Evolutionary conservation across 2,329 filamentous ascomycete species (phyloP).

Genomic region (Fusarium haematococcum): DNA sequence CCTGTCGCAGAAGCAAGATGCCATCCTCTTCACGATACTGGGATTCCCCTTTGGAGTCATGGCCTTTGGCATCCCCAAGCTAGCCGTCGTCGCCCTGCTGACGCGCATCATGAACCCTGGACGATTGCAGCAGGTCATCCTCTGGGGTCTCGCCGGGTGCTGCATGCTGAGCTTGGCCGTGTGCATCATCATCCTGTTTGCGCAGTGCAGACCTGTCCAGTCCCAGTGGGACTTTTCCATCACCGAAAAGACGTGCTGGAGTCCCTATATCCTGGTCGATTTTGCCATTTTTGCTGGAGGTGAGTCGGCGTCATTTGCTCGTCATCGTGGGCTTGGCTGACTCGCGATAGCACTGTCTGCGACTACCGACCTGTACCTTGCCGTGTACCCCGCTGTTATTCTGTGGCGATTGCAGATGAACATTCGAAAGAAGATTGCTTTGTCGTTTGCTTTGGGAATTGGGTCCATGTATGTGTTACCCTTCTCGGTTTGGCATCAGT

Average conservation of each 20-base stretch:
- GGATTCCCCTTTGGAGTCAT: conserved; percentile 53
- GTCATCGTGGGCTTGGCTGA: neutral
- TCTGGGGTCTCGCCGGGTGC: conserved; percentile 51
- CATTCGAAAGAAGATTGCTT: conserved; percentile 54
- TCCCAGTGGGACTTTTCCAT: conserved; percentile 55
- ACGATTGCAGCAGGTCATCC: conserved; percentile 46
- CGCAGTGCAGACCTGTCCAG: conserved; percentile 54
- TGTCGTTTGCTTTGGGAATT: conserved; percentile 53
- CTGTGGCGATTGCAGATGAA: conserved; percentile 53
- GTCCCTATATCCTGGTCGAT: conserved; percentile 51
- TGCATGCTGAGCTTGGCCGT: conserved; percentile 48
- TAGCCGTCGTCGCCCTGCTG: conserved; percentile 55
- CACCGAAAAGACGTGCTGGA: conserved; percentile 50
- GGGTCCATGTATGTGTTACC: conserved; percentile 49
- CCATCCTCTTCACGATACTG: conserved; percentile 52
- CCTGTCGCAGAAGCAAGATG: conserved; percentile 43
- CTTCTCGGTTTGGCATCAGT: neutral
- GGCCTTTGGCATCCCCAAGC: conserved; percentile 56
- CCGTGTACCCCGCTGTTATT: conserved; percentile 54
- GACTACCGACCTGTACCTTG: conserved; percentile 56
- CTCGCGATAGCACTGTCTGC: conserved; percentile 46
- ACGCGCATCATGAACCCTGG: conserved; percentile 53
- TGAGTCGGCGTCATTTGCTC: conserved; percentile 26
- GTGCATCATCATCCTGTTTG: conserved; percentile 55
- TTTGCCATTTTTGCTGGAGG: conserved; percentile 56